Evolutionary conservation across 1,284 basidiomycete species (phyloP).

Genomic region (Testicularia cyperi): DNA sequence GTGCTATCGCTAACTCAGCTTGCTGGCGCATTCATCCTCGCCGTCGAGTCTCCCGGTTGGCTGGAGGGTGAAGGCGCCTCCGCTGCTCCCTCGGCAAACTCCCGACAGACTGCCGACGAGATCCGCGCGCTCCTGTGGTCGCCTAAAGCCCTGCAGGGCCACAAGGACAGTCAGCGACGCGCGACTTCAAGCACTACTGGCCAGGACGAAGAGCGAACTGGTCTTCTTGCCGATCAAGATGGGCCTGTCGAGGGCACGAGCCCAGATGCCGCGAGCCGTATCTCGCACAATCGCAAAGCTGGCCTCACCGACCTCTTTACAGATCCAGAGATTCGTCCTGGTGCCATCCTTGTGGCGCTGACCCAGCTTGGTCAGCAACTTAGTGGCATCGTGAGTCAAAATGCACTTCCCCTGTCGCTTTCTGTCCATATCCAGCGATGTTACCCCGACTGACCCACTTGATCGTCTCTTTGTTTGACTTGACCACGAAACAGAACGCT

Average conservation of each 20-base stretch:
- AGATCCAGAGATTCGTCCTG: conserved; percentile 25
- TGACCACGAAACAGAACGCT: conserved; percentile 22
- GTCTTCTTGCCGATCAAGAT: conserved; percentile 6
- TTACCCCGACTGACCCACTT: not conserved
- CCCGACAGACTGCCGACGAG: conserved; percentile 8
- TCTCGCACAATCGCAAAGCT: conserved; percentile 1
- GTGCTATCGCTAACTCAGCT: conserved; percentile 58
- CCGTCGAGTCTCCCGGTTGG: conserved; percentile 50
- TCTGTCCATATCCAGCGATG: not conserved
- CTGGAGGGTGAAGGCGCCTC: conserved; percentile 29
- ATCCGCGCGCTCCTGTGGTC: conserved; percentile 33
- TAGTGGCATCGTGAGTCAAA: conserved; percentile 41
- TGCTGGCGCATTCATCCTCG: conserved; percentile 39
- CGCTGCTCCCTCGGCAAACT: not conserved
- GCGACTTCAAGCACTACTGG: not conserved
- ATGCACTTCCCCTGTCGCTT: not conserved
- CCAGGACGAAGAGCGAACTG: conserved; percentile 22
- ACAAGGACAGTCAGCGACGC: conserved; percentile 6
- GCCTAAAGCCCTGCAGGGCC: conserved; percentile 19
- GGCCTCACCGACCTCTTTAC: conserved; percentile 16
- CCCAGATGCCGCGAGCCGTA: no score
- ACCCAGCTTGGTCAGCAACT: conserved; percentile 56
- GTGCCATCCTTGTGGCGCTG: conserved; percentile 40
- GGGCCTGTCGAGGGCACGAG: not conserved
- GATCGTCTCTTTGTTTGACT: not conserved